Evolutionary conservation across 202 grass and related monocot species (phyloP).

Genomic region (Panicum virgatum): DNA sequence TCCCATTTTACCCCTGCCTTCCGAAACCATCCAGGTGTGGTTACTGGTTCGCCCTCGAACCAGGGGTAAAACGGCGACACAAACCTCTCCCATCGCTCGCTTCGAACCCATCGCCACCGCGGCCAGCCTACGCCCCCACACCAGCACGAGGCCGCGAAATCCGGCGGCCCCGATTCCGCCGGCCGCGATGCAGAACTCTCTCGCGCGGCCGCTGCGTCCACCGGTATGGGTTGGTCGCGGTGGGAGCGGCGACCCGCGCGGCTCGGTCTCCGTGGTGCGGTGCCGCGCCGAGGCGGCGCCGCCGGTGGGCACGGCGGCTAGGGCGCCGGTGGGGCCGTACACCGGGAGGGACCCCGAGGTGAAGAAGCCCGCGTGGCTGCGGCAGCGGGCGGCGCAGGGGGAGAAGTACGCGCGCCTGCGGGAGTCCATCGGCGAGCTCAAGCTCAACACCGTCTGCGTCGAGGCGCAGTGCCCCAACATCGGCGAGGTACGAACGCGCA

Average conservation of each 20-base stretch:
- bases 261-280: not conserved
- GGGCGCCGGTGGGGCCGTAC: constrained; percentile 46
- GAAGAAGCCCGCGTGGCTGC: constrained; percentile 88
- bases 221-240: not conserved
- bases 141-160: not conserved
- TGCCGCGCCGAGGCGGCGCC: constrained; percentile 43
- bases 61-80: constrained; percentile 20
- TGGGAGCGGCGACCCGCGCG: not conserved
- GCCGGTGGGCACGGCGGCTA: not conserved
- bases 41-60: too few species aligned
- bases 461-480: constrained; percentile 98
- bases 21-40: not conserved
- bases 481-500: constrained; percentile 58
- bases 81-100: not conserved
- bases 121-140: not conserved
- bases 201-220: constrained; percentile 18
- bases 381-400: constrained; percentile 78
- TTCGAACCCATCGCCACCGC: constrained; percentile 32
- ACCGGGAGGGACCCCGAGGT: constrained; percentile 60
- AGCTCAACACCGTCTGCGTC: constrained; percentile 90
- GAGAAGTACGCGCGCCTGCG: constrained; percentile 67
- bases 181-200: constrained; percentile 42
- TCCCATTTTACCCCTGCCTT: not conserved
- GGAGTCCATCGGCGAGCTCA: constrained; percentile 71
- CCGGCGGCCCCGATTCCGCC: constrained; percentile 14